Base-by-base conservation (phyloP, 805 yeast species). In the Metschnikowia orientalis region DNA sequence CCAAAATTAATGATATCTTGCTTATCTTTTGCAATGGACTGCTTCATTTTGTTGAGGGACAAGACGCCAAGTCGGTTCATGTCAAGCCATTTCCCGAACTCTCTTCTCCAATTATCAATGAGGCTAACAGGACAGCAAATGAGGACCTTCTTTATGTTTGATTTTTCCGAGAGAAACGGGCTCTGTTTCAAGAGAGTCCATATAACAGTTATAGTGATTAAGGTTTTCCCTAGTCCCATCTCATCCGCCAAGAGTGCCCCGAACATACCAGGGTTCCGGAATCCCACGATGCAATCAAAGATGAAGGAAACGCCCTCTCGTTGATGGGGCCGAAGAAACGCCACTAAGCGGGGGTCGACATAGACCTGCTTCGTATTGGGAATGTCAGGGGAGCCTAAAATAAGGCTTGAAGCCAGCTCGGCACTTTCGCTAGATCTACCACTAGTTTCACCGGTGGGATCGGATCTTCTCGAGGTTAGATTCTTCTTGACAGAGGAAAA, bases 231-330 rank as follows among this genome's bases (percentile, higher is more conserved):
- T 11, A 92, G 63, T 0, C 98, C 98, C 98, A 92, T 92, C 48
- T 90, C 97, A 57, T 92, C 98, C 0, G 98, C 98, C 26, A 92
- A 57, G 4, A 92, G 59, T 2, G 90, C 89, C 0, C 98, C 97
- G 26, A 59, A 46, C 0, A 75, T 73, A 2, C 63, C 61, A 13
- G 58, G 58, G 4, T 68, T 70, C 16, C 72, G 61, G 32, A 72
- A 59, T 0, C 95, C 95, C 80, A 82, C 75, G 1, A 89, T 72
- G 46, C 95, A 85, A 36, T 83, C 81, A 52, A 86, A 86, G 45
- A 92, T 60, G 49, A 92, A 92, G 33, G 60, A 54, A 1, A 90
- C 84, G 2, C 96, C 98, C 43, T 82, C 89, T 9, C 73, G 57
- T 54, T 92, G 98, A 59, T 92, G 97, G 0, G 83, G 81, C 17